phyloP scores from a whole-genome alignment of 2,329 filamentous ascomycete species.

The Xylariales sp. region DNA sequence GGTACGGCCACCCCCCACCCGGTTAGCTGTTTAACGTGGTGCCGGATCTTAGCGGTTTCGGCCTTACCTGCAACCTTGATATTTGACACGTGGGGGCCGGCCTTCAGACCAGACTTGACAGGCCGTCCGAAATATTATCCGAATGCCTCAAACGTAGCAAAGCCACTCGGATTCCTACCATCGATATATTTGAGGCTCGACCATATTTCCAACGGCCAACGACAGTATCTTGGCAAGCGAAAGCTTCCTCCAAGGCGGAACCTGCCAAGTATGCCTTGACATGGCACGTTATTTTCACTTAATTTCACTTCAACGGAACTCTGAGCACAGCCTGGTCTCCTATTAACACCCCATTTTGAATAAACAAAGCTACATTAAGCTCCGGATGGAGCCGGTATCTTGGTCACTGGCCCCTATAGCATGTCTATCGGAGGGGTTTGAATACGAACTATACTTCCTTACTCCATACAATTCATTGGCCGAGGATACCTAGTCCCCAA shows the following conservation, averaged over 20 bases:
- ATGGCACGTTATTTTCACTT: background rate
- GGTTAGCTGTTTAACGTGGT: constrained; percentile 4
- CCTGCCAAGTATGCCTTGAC: background rate
- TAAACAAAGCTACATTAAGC: background rate
- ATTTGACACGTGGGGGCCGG: constrained; percentile 12
- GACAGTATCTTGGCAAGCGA: background rate
- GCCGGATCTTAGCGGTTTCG: constrained; percentile 9
- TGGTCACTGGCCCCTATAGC: no score
- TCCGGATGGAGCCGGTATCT: background rate
- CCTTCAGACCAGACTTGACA: background rate
- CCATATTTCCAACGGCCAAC: background rate
- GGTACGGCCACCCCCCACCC: background rate
- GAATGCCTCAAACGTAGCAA: background rate
- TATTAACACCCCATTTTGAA: background rate
- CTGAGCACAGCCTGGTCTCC: background rate
- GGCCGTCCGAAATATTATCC: constrained; percentile 5
- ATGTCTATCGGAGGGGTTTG: no score
- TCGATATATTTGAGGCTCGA: background rate
- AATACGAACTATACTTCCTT: no score
- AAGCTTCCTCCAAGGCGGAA: background rate
- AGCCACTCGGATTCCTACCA: background rate
- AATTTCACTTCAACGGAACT: no score
- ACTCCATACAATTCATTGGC: no score
- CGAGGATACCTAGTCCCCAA: no score
- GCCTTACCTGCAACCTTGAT: constrained; percentile 1